Base-by-base conservation (phyloP, 2,329 filamentous ascomycete genomes). In the Clonostachys rosea region DNA sequence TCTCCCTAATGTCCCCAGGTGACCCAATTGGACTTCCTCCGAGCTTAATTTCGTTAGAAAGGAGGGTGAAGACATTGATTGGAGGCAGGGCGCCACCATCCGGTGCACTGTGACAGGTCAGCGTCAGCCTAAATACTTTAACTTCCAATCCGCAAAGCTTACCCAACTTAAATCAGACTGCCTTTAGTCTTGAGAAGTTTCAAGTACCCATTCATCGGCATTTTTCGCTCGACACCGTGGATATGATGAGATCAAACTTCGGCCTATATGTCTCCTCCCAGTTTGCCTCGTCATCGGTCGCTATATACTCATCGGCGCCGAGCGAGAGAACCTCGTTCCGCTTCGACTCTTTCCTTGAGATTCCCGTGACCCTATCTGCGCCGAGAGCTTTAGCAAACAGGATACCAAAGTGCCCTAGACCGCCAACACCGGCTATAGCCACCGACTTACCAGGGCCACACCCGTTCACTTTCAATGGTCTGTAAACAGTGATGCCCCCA, bases 381-480 rank as follows among this genome's bases (percentile, higher is more conserved):
- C 78, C 80, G 12, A 89, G 63, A 2, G 85, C 85, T 61, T 81
- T 84, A 2, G 86, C 85, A 54, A 82, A 87, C 39, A 86, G 64
- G 11, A 89, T 66, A 5, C 80, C 86, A 55, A 88, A 82, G 64
- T 89, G 84, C 0, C 84, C 84, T 2, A 88, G 63, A 3, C 85
- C 84, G 7, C 85, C 85, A 13, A 89, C 69, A 3, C 85, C 84
- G 17, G 87, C 69, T 49, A 89, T 77, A 1, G 79, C 85, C 4
- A 89, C 81, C 17, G 63, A 73, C 65, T 84, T 87, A 12, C 84
- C 84, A 0, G 83, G 83, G 0, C 85, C 86, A 43, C 75, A 79
- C 3, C 80, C 80, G 52, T 86, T 78, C 45, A 80, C 73, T 55
- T 71, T 71, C 44, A 90, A 63, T 1, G 86, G 86, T 11, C 74